Evolutionary conservation across 1,139 yeast genomes (phyloP).

Genomic region (Pichia sp.): DNA sequence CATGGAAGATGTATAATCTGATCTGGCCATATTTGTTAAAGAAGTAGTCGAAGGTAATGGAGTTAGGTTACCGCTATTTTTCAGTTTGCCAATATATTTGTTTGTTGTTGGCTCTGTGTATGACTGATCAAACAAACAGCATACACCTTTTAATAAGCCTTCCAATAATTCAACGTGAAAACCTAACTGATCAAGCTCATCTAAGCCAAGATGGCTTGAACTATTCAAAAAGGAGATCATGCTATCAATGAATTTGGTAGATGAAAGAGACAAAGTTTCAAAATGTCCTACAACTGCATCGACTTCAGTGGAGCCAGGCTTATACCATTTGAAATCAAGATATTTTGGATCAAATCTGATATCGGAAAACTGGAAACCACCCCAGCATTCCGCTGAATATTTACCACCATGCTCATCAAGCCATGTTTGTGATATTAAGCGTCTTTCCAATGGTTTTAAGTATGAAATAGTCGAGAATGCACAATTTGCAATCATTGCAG

Average conservation of each 20-base stretch:
- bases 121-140: constrained; percentile 70
- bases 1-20: constrained; percentile 10
- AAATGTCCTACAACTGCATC: constrained; percentile 60
- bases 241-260: constrained; percentile 39
- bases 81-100: constrained; percentile 12
- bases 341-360: constrained; percentile 42
- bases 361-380: constrained; percentile 57
- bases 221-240: constrained; percentile 27
- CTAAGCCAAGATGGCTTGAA: constrained; percentile 24
- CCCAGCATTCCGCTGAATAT: constrained; percentile 61
- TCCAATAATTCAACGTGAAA: constrained; percentile 27
- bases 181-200: constrained; percentile 25
- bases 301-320: constrained; percentile 57
- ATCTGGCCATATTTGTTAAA: constrained; percentile 12
- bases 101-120: constrained; percentile 24
- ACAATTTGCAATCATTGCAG: constrained; percentile 42
- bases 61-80: background rate
- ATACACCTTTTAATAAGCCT: constrained; percentile 65
- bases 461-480: constrained; percentile 61
- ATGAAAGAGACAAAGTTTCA: constrained; percentile 43
- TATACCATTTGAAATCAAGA: constrained; percentile 67
- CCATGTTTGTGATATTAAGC: constrained; percentile 45
- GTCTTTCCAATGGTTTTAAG: constrained; percentile 51
- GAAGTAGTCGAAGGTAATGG: constrained; percentile 23
- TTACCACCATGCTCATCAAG: constrained; percentile 30